Base-by-base conservation (phyloP, 2,329 filamentous ascomycete species). In the Raffaelea albimanens region DNA sequence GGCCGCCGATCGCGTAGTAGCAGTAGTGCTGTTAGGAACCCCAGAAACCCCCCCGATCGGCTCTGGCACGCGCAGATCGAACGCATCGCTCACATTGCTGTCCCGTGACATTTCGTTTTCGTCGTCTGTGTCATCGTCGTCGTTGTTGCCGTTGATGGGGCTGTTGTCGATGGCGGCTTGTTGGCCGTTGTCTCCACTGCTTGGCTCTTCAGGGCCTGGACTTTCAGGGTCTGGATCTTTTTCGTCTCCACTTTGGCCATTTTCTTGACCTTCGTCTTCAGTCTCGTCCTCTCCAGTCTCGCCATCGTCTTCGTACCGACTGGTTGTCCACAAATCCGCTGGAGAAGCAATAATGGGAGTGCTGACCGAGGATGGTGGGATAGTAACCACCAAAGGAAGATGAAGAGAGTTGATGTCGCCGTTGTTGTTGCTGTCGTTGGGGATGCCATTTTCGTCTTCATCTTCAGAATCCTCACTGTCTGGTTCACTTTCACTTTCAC, bases 251-350 rank as follows among this genome's bases (percentile, higher is more conserved):
- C 13, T 13, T 29, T 29, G 25, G 7, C 25, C 25, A 29, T 13
- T 29, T 29, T 29, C 25, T 7, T 29, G 7, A 7, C 13, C 25
- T 13, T 7, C 25, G 13, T 13, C 25, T 7, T 13, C 13, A 13
- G 7, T 29, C 25, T 29, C 25, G 7, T 29, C 25, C 45, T 48
- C 44, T 3, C 44, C 46, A 2, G 51, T 48, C 18, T 50, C 49
- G 8, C 49, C 46, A n/a, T 53, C 51, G 34, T 47, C 45, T 22
- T 50, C 18, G 34, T 50, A 50, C 21, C 46, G 40, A 46, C 49
- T 53, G 23, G 51, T 55, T 23, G 31, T 44, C 53, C 53, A 55
- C 5, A 48, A 19, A n/a, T 43, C 31, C 29, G 23, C 19, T 5
- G 44, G 22, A 8, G 43, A 3, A 3, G 44, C 19, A 3, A 44